These are phyloP conservation scores for Gastrolobium villosum DNA, from an alignment of 306 rosid genomes.

Conservation along the genomic window DNA sequence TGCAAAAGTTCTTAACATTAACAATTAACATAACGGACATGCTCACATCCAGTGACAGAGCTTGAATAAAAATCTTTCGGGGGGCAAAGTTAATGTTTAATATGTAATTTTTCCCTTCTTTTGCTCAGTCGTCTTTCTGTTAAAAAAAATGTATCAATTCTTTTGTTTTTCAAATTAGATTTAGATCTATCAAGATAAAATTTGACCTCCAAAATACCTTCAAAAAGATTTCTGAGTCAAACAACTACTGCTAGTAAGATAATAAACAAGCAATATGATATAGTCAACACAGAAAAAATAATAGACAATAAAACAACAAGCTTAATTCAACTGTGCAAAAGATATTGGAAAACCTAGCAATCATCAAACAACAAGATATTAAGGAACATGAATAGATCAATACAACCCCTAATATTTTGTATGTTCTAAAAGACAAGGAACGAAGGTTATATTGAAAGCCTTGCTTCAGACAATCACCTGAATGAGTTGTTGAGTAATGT, in stretches of 20 bases:
- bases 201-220: background rate
- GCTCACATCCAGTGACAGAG: background rate
- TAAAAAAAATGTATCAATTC: background rate
- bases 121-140: background rate
- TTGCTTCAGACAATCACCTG: conserved; percentile 71
- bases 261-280: background rate
- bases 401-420: conserved; percentile 10
- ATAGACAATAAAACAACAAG: background rate
- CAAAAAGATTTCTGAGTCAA: background rate
- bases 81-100: background rate
- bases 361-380: conserved; percentile 2
- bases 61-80: background rate
- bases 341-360: background rate
- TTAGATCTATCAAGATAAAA: background rate
- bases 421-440: conserved; percentile 23
- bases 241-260: background rate
- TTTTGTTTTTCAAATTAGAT: background rate
- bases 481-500: conserved; percentile 96
- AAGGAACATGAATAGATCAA: conserved; percentile 11
- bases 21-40: background rate
- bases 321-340: background rate
- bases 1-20: background rate
- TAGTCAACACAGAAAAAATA: background rate
- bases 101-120: background rate
- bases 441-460: conserved; percentile 1